Percentiles rank a stretch among this genome's conserved stretches.
Evolutionary conservation across 306 rosid species (phyloP).

Genomic region (Fagus crenata): DNA sequence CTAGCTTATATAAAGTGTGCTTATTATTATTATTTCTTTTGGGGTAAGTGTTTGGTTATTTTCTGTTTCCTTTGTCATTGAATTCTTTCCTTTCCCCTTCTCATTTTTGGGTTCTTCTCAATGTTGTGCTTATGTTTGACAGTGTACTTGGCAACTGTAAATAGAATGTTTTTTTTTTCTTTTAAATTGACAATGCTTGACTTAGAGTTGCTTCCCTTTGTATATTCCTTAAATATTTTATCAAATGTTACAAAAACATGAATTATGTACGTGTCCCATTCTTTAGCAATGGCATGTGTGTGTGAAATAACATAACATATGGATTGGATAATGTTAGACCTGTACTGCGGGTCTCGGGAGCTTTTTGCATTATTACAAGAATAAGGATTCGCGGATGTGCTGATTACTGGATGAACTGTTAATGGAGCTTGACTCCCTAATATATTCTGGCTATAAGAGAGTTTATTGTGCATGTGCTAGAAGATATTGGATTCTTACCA

Average conservation of each 20-base stretch:
- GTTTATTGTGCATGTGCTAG: no score
- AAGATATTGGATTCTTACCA: no score
- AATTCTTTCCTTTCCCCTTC: background rate
- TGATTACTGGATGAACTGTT: no score
- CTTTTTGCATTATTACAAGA: no score
- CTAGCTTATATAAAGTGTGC: constrained; percentile 43
- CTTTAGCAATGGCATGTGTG: background rate
- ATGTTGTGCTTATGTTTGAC: constrained; percentile 31
- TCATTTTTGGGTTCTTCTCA: constrained; percentile 20
- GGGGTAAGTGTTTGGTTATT: constrained; percentile 40
- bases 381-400: no score
- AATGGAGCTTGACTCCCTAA: no score
- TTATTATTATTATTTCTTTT: no score
- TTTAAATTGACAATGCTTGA: constrained; percentile 31
- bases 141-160: constrained; percentile 44
- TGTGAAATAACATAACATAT: background rate
- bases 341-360: no score
- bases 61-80: constrained; percentile 33
- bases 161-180: constrained; percentile 28
- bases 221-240: constrained; percentile 1
- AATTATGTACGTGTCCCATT: background rate
- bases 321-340: background rate
- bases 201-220: constrained; percentile 15
- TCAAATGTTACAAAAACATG: background rate
- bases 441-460: no score